Evolutionary conservation across 164 flowering plant species (phyloP), one percentile per base, ranked within the genome.

Genomic region (Magnolia kwangsiensis): DNA sequence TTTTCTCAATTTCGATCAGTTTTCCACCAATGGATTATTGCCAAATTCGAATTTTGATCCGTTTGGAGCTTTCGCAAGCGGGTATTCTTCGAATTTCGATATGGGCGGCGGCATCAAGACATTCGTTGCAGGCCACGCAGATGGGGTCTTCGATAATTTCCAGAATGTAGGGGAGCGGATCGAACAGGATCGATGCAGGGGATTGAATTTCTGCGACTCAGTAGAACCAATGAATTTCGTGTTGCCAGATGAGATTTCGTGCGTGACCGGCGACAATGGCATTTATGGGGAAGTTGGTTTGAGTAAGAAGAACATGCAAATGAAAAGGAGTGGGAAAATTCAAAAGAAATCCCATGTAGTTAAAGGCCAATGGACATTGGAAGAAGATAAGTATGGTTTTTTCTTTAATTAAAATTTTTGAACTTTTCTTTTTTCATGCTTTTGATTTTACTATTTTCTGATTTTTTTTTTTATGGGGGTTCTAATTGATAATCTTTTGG

Each of bases 351-450:
- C 86, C 20, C 84, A 82, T 75, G 73, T 82, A 11, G 81, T 89
- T 67, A 96, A 90, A 79, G 99, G 95, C 11, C 97, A 93, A 81
- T 96, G 99, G 99, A 87, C 89, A 0, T 50, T 58, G 51, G 96
- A 92, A 72, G 99, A 96, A 88, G 99, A 93, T 77, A 91, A 95
- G 99, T 68, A 24, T 19, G 19, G 58, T 55, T 77, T 72, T 55
- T 29, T 65, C 9, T n/a, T 74, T 66, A 20, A 19, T 10, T 20
- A 37, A 7, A 24, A 58, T 29, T 45, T 50, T 29, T 18, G 49
- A 14, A 37, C 4, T 45, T 1, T 59, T 31, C 0, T 29, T n/a
- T 19, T 31, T 74, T 37, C 2, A 1, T 63, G 5, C 3, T 29
- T 20, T 14, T 18, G n/a, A 27, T 6, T 50, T 19, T 20, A 3